Evolutionary conservation across 768 basidiomycete species (phyloP).

Genomic region (Macrocybe gigantea): DNA sequence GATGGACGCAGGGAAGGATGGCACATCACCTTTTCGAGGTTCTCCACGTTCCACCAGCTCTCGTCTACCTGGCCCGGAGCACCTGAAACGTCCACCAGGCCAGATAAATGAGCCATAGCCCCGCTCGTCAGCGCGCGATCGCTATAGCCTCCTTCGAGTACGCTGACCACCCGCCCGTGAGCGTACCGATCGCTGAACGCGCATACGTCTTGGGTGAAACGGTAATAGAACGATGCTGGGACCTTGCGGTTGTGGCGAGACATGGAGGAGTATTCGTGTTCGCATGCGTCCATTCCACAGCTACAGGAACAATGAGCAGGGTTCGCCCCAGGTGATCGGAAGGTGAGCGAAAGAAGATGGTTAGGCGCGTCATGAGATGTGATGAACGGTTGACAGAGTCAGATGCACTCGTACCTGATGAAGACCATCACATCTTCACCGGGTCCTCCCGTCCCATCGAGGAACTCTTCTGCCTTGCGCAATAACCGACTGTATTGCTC

Average conservation of each 20-base stretch:
- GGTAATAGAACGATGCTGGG: constrained; percentile 79
- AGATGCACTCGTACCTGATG: constrained; percentile 56
- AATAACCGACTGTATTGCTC: constrained; percentile 57
- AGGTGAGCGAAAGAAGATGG: background rate
- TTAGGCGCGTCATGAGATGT: no score
- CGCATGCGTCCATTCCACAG: constrained; percentile 92
- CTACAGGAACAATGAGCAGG: constrained; percentile 30
- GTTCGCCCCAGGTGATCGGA: background rate
- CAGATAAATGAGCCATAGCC: constrained; percentile 73
- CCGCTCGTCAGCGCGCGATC: constrained; percentile 85
- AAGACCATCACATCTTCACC: constrained; percentile 75
- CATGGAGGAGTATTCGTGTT: constrained; percentile 90
- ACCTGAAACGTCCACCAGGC: constrained; percentile 41
- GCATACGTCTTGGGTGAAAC: constrained; percentile 70
- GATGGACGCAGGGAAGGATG: background rate
- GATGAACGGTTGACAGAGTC: no score
- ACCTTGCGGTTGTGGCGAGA: constrained; percentile 89
- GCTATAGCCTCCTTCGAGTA: constrained; percentile 94
- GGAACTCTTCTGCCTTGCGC: constrained; percentile 62
- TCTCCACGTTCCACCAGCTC: constrained; percentile 62
- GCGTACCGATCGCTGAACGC: constrained; percentile 61
- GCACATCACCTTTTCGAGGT: constrained; percentile 47
- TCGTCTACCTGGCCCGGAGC: constrained; percentile 32
- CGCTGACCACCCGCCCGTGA: constrained; percentile 69
- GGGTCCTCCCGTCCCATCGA: constrained; percentile 57